Percentiles rank a stretch among this genome's conserved stretches.
Conservation (phyloP, 768 basidiomycete genomes). For the Epithele typhae region DNA sequence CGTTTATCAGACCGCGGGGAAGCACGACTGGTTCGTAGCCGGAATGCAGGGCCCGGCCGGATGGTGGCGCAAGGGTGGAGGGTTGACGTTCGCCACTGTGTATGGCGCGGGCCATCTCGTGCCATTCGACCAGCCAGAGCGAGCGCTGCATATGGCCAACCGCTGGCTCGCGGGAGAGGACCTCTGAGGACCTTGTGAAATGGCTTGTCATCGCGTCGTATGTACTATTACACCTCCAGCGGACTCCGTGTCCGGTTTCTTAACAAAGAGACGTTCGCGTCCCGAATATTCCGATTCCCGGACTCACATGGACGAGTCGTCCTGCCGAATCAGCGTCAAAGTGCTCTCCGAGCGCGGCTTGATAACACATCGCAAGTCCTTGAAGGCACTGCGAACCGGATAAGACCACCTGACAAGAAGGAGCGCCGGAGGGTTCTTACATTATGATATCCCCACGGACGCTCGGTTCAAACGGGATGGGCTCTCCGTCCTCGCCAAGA, state of each 20-base stretch:
- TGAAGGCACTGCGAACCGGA: background rate
- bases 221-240: too few relatives aligned
- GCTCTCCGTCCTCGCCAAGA: slow-evolving; percentile 30
- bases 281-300: too few relatives aligned
- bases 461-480: slow-evolving; percentile 32
- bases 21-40: slow-evolving; percentile 50
- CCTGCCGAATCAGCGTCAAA: slow-evolving; percentile 1
- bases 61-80: slow-evolving; percentile 44
- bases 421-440: too few relatives aligned
- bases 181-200: too few relatives aligned
- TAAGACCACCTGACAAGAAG: background rate
- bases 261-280: too few relatives aligned
- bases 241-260: too few relatives aligned
- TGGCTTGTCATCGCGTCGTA: too few relatives aligned
- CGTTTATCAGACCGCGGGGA: slow-evolving; percentile 35
- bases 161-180: slow-evolving; percentile 37
- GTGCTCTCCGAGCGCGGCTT: slow-evolving; percentile 4
- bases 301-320: too few relatives aligned
- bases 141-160: slow-evolving; percentile 45
- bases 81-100: slow-evolving; percentile 60
- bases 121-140: slow-evolving; percentile 59
- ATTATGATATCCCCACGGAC: slow-evolving; percentile 41
- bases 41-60: slow-evolving; percentile 47
- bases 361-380: slow-evolving; percentile 5
- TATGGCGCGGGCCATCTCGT: slow-evolving; percentile 75